Percentiles rank a stretch among this genome's conserved stretches.
phyloP scores from a whole-genome alignment of 345 rosid genomes.

The Populus alba region DNA sequence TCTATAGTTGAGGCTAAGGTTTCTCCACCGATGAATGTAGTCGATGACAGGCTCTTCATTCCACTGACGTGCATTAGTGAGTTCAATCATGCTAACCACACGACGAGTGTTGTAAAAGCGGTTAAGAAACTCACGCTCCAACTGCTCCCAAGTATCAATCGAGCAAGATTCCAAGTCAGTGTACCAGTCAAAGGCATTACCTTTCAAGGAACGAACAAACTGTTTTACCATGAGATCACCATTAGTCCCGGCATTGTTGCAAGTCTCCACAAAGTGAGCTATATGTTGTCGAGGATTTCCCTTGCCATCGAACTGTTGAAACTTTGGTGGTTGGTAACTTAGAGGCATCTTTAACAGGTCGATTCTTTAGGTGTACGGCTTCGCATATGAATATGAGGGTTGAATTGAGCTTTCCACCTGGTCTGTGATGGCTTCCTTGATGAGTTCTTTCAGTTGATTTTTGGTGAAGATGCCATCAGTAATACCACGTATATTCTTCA shows the following conservation, averaged over 20 bases:
- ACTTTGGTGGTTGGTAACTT: slow-evolving; percentile 5
- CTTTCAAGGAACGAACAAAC: too few relatives aligned
- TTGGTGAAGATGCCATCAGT: not conserved
- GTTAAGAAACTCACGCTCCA: not conserved
- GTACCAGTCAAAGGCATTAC: slow-evolving; percentile 4
- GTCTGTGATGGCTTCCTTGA: not conserved
- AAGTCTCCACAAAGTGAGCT: too few relatives aligned
- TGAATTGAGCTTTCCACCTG: not conserved
- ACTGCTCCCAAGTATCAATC: not conserved
- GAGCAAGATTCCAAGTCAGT: not conserved
- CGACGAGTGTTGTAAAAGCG: not conserved
- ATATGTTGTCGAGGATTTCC: too few relatives aligned
- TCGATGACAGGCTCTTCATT: not conserved
- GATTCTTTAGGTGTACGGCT: not conserved
- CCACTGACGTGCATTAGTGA: not conserved
- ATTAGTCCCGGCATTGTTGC: too few relatives aligned
- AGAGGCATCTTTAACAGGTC: not conserved
- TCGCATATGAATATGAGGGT: not conserved
- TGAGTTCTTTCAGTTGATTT: not conserved
- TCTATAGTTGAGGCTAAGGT: not conserved
- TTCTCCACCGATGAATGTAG: not conserved
- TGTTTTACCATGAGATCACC: too few relatives aligned
- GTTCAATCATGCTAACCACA: not conserved
- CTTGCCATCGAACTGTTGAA: not conserved
- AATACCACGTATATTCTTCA: not conserved